phyloP scores from a whole-genome alignment of 176 grass and related monocot species.

The Canna indica region DNA sequence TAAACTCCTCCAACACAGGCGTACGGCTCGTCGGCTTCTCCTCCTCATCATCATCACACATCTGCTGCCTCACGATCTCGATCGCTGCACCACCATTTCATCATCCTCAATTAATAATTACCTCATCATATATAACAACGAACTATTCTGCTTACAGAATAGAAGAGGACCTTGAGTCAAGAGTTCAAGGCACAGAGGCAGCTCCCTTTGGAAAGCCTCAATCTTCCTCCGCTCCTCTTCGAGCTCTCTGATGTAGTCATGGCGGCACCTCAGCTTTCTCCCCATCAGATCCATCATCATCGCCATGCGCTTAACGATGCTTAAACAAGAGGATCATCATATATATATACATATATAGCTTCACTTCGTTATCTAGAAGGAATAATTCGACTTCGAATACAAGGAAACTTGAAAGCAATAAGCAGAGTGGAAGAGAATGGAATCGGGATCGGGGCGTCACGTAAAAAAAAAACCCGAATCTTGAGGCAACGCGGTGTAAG shows the following conservation, averaged over 20 bases:
- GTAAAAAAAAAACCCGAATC: not conserved
- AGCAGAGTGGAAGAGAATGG: not conserved
- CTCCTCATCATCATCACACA: constrained; percentile 26
- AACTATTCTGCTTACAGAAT: not conserved
- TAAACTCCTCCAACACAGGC: constrained; percentile 90
- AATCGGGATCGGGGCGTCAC: not conserved
- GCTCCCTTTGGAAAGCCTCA: constrained; percentile 73
- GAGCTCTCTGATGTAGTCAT: constrained; percentile 55
- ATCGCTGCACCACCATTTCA: constrained; percentile 34
- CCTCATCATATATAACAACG: not conserved
- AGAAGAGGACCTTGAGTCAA: constrained; percentile 42
- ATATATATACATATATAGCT: too few species aligned
- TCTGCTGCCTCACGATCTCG: constrained; percentile 45
- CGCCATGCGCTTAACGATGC: too few species aligned
- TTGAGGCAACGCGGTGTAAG: not conserved
- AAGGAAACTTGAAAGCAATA: not conserved
- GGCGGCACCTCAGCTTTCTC: not conserved
- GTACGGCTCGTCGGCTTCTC: constrained; percentile 33
- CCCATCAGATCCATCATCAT: not conserved
- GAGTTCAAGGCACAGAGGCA: constrained; percentile 79
- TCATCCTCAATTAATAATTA: not conserved
- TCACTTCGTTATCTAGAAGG: too few species aligned
- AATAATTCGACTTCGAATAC: not conserved
- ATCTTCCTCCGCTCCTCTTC: constrained; percentile 86
- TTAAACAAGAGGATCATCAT: too few species aligned